phyloP scores from a whole-genome alignment of 495 filamentous ascomycete species.

The Echria macrotheca region DNA sequence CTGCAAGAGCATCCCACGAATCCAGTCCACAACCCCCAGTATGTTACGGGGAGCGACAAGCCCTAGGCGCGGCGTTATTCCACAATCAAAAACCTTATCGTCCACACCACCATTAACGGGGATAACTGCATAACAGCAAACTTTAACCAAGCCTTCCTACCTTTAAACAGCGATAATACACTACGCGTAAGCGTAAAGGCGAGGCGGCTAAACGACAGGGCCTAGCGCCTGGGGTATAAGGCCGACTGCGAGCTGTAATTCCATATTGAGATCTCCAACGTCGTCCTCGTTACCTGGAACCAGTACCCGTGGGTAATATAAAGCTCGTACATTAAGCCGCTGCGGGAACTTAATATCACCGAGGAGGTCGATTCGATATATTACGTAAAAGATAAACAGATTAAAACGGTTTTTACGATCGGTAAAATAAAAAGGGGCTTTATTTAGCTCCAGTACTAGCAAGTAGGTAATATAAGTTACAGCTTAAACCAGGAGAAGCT shows the following conservation, averaged over 20 bases:
- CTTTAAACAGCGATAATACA: constrained; percentile 5
- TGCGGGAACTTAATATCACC: neutral
- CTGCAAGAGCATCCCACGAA: constrained; percentile 10
- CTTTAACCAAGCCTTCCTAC: constrained; percentile 13
- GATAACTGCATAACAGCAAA: neutral
- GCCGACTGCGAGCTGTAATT: constrained; percentile 19
- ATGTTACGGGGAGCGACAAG: constrained; percentile 9
- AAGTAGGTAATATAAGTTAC: neutral
- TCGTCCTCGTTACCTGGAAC: constrained; percentile 18
- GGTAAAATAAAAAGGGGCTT: constrained; percentile 16
- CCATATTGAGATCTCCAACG: constrained; percentile 20
- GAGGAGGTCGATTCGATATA: constrained; percentile 16
- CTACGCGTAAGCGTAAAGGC: constrained; percentile 7
- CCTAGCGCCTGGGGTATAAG: constrained; percentile 15
- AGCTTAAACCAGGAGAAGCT: constrained; percentile 7
- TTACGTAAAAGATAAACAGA: constrained; percentile 2
- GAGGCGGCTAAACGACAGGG: constrained; percentile 8
- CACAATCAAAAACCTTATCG: constrained; percentile 12
- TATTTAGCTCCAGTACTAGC: constrained; percentile 4
- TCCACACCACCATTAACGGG: neutral
- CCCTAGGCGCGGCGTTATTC: constrained; percentile 4
- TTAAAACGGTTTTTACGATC: constrained; percentile 6
- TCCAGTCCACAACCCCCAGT: neutral
- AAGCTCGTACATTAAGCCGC: constrained; percentile 16
- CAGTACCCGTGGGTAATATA: constrained; percentile 14